Evolutionary conservation across 768 basidiomycete genomes (phyloP).

Genomic region (Podaxis carcinomalis): DNA sequence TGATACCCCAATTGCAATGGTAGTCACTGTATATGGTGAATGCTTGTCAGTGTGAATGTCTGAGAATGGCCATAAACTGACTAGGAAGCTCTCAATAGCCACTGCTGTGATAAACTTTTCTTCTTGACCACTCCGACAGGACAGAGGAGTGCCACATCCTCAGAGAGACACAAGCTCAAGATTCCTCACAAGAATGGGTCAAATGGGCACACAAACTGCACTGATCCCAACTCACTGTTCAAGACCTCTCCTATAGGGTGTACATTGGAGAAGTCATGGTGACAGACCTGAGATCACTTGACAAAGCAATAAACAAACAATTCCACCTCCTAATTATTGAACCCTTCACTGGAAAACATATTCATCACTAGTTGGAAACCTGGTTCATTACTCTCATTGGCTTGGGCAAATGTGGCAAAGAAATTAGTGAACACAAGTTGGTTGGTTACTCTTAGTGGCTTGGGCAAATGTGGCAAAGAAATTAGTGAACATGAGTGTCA

Average conservation of each 20-base stretch:
- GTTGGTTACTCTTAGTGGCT: conserved; percentile 19
- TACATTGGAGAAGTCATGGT: conserved; percentile 8
- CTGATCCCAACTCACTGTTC: conserved; percentile 15
- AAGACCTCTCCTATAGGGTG: background rate
- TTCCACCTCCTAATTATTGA: conserved; percentile 11
- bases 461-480: conserved; percentile 21
- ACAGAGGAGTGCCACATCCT: too few relatives aligned
- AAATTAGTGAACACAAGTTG: background rate
- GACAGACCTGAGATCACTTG: conserved; percentile 1
- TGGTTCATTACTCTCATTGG: conserved; percentile 21
- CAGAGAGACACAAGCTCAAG: too few relatives aligned
- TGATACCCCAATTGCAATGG: too few relatives aligned
- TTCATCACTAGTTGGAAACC: background rate
- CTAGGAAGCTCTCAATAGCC: too few relatives aligned
- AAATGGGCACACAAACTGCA: too few relatives aligned
- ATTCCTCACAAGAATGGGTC: too few relatives aligned
- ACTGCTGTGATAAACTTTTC: too few relatives aligned
- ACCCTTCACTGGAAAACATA: background rate
- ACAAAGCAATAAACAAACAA: conserved; percentile 11
- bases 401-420: conserved; percentile 21
- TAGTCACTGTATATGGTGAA: too few relatives aligned
- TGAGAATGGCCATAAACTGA: too few relatives aligned
- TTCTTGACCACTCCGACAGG: too few relatives aligned
- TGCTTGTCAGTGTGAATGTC: too few relatives aligned
- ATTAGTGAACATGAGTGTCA: too few relatives aligned